Evolutionary conservation across 176 grass and related monocot species (phyloP).

Genomic region (Aegilops bicornis): DNA sequence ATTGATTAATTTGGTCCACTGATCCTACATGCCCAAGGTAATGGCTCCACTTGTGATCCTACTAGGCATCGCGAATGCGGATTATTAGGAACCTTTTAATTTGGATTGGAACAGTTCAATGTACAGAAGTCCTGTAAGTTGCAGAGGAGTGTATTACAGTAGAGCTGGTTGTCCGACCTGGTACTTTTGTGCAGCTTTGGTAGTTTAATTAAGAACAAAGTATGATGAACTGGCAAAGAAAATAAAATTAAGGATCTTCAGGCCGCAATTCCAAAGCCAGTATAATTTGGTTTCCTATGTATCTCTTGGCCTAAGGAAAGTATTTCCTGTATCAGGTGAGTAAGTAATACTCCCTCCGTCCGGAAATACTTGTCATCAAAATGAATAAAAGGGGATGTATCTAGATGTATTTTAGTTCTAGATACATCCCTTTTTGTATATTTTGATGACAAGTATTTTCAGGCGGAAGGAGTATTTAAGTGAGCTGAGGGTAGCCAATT

Average conservation of each 20-base stretch:
- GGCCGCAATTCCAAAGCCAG: neutral
- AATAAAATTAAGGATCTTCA: neutral
- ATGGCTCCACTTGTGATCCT: neutral
- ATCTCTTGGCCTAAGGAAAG: neutral
- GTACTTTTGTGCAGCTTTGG: neutral
- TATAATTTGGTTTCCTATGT: neutral
- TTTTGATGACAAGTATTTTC: too few relatives aligned
- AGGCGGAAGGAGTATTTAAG: too few relatives aligned
- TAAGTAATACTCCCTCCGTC: too few relatives aligned
- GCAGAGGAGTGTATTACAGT: neutral
- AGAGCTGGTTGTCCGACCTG: neutral
- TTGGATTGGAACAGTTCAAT: neutral
- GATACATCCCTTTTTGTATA: too few relatives aligned
- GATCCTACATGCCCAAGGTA: too few relatives aligned
- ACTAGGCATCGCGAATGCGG: neutral
- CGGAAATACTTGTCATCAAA: too few relatives aligned
- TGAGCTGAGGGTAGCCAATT: neutral
- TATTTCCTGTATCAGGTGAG: neutral
- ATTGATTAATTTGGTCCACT: too few relatives aligned
- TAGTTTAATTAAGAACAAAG: neutral
- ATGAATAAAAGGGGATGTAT: too few relatives aligned
- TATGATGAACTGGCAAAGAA: neutral
- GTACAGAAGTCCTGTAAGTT: neutral
- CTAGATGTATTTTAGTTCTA: too few relatives aligned
- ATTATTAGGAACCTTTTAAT: neutral